Evolutionary conservation across 2,329 filamentous ascomycete species (phyloP).

Genomic region (Plectosphaerella plurivora): DNA sequence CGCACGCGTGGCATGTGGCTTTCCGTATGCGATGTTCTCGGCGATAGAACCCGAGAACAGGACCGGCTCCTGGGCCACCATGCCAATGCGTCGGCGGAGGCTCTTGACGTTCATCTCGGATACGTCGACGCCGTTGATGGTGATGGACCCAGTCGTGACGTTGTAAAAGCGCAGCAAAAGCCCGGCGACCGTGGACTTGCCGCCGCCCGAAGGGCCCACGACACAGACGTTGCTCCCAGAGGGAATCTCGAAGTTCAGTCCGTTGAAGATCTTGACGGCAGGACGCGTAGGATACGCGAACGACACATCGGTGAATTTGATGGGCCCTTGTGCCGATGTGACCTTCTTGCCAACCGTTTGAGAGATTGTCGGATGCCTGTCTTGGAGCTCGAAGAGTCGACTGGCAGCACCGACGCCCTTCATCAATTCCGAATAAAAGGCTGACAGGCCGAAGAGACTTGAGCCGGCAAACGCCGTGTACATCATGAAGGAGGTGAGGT

Average conservation of each 20-base stretch:
- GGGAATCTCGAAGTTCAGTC: slow-evolving; percentile 84
- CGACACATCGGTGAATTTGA: slow-evolving; percentile 78
- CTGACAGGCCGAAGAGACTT: slow-evolving; percentile 88
- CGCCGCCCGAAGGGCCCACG: slow-evolving; percentile 91
- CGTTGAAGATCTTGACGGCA: slow-evolving; percentile 85
- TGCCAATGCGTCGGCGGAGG: slow-evolving; percentile 83
- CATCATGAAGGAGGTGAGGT: slow-evolving; percentile 96
- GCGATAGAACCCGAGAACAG: slow-evolving; percentile 82
- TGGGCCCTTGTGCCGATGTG: slow-evolving; percentile 78
- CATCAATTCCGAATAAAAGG: slow-evolving; percentile 98
- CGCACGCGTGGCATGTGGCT: slow-evolving; percentile 67
- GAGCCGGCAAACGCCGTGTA: slow-evolving; percentile 85
- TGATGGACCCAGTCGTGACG: slow-evolving; percentile 71
- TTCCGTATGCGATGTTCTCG: slow-evolving; percentile 89
- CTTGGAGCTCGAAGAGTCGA: slow-evolving; percentile 91
- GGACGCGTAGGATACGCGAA: slow-evolving; percentile 95
- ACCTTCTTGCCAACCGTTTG: slow-evolving; percentile 79
- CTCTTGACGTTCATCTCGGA: slow-evolving; percentile 89
- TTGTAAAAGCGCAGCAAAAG: slow-evolving; percentile 88
- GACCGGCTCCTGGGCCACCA: slow-evolving; percentile 94
- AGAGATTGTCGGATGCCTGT: slow-evolving; percentile 81
- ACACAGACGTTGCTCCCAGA: slow-evolving; percentile 94
- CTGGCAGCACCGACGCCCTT: slow-evolving; percentile 97
- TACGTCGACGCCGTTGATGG: slow-evolving; percentile 81
- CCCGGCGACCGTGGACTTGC: slow-evolving; percentile 94